phyloP scores from a whole-genome alignment of 1,284 basidiomycete genomes.

The Fomitopsis schrenkii region DNA sequence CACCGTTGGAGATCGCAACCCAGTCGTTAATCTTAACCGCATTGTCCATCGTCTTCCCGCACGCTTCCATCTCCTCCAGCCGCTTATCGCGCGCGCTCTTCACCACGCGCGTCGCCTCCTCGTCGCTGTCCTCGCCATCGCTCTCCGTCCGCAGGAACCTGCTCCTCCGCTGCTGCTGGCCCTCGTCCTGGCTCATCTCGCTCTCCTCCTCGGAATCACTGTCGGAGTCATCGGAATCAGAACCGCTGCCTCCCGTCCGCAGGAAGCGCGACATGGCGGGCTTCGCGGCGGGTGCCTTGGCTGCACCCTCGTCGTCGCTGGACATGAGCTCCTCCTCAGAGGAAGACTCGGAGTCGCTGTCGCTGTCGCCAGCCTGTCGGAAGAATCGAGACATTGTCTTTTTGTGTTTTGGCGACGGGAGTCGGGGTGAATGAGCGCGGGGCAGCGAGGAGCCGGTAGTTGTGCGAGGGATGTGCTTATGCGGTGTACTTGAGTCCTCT shows the following conservation, averaged over 20 bases:
- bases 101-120: constrained; percentile 67
- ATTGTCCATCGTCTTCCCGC: constrained; percentile 91
- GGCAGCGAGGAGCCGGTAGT: not conserved
- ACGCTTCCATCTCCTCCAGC: constrained; percentile 85
- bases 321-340: constrained; percentile 82
- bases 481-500: not conserved
- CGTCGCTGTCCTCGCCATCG: constrained; percentile 66
- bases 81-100: constrained; percentile 88
- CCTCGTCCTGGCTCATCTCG: constrained; percentile 29
- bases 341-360: constrained; percentile 65
- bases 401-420: not conserved
- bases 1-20: constrained; percentile 88
- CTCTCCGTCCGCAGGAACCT: constrained; percentile 43
- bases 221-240: constrained; percentile 42
- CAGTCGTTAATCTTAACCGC: constrained; percentile 96
- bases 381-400: constrained; percentile 81
- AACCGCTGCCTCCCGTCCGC: constrained; percentile 49
- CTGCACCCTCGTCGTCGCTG: constrained; percentile 64
- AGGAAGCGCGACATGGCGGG: constrained; percentile 76
- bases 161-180: constrained; percentile 33
- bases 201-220: constrained; percentile 34
- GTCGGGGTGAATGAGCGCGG: not conserved
- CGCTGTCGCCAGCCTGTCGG: constrained; percentile 78
- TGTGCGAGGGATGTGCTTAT: not conserved
- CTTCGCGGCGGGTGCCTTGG: constrained; percentile 44